Conservation (phyloP, 805 yeast species). For the Suhomyces vadensis region DNA sequence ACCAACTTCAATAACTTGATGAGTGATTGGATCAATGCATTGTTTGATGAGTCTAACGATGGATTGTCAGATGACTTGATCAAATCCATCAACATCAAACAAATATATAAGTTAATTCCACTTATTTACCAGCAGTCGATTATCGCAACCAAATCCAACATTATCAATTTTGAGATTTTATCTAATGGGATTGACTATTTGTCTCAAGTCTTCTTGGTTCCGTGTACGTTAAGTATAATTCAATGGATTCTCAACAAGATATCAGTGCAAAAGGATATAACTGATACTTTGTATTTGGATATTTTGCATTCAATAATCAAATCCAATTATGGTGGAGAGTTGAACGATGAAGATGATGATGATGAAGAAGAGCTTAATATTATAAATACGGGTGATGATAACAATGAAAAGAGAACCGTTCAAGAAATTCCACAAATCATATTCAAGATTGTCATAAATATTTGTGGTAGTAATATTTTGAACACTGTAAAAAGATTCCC, state of each 20-base stretch:
- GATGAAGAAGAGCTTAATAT: background rate
- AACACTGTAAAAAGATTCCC: constrained; percentile 14
- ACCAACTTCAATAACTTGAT: constrained; percentile 35
- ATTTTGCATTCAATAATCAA: constrained; percentile 29
- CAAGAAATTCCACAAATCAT: constrained; percentile 17
- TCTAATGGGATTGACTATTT: constrained; percentile 85
- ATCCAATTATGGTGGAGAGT: constrained; percentile 19
- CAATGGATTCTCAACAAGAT: constrained; percentile 29
- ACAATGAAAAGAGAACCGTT: background rate
- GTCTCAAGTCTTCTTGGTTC: constrained; percentile 71
- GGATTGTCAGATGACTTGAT: constrained; percentile 86
- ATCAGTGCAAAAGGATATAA: constrained; percentile 4
- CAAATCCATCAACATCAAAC: constrained; percentile 62
- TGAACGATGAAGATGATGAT: constrained; percentile 15
- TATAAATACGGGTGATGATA: constrained; percentile 4
- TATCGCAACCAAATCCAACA: constrained; percentile 54
- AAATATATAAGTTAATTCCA: constrained; percentile 70
- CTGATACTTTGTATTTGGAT: constrained; percentile 17
- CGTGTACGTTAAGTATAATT: constrained; percentile 45
- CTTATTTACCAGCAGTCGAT: constrained; percentile 72
- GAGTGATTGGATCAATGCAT: constrained; percentile 73
- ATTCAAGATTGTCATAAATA: constrained; percentile 27
- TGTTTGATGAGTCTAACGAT: constrained; percentile 64
- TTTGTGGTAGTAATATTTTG: constrained; percentile 21
- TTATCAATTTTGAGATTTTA: constrained; percentile 59